Conservation (phyloP, 345 rosid genomes). For the Gossypium bickii region DNA sequence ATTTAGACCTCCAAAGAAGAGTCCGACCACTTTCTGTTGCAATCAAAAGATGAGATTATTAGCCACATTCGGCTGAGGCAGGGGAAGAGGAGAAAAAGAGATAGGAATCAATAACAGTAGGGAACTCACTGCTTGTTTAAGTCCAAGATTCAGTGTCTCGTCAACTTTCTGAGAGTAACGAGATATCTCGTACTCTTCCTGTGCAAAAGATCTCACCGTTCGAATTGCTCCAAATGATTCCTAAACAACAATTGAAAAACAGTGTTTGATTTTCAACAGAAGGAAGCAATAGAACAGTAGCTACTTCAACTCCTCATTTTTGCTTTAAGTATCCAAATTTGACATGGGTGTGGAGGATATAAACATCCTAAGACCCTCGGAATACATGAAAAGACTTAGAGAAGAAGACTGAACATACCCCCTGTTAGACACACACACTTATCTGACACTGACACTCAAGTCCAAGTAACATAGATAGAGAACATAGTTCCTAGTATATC, state of each 20-base stretch:
- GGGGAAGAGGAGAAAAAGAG: not conserved
- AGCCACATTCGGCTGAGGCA: not conserved
- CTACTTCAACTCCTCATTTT: not conserved
- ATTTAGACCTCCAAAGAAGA: conserved; percentile 82
- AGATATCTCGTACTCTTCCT: conserved; percentile 62
- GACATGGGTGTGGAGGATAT: not conserved
- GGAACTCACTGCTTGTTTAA: conserved; percentile 80
- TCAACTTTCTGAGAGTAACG: conserved; percentile 78
- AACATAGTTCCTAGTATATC: not conserved
- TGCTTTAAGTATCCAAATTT: not conserved
- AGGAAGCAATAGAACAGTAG: not conserved
- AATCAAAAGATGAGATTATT: conserved; percentile 11
- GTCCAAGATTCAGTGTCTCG: conserved; percentile 80
- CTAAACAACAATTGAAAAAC: conserved; percentile 30
- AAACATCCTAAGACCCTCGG: no score
- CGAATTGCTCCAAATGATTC: conserved; percentile 97
- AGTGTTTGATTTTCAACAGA: not conserved
- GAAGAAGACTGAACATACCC: not conserved
- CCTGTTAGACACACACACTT: not conserved
- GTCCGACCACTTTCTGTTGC: conserved; percentile 58
- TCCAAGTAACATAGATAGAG: not conserved
- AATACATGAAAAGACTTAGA: no score
- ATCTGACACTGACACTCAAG: not conserved
- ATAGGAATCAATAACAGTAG: conserved; percentile 9
- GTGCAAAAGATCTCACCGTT: conserved; percentile 93